phyloP scores from a whole-genome alignment of 768 basidiomycete species.

The Suillus subaureus region DNA sequence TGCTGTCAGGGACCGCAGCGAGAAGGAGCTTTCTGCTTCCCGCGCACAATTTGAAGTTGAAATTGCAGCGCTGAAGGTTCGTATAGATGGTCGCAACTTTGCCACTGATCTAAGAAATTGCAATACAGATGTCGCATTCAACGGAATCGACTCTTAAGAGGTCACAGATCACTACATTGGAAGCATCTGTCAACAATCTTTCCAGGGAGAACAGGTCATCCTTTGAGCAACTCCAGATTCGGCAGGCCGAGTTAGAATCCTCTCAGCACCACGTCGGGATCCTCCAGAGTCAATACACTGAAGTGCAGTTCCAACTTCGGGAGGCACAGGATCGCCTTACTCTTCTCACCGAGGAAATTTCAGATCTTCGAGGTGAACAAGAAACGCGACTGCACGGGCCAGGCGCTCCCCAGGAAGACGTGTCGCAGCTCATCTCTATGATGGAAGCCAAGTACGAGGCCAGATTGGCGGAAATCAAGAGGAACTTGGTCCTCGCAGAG shows the following conservation, averaged over 20 bases:
- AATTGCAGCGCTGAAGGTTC: conserved; percentile 71
- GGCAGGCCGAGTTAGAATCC: conserved; percentile 90
- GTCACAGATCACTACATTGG: conserved; percentile 67
- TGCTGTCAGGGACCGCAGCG: conserved; percentile 61
- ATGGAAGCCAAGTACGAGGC: conserved; percentile 78
- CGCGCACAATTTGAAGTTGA: conserved; percentile 81
- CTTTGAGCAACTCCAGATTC: conserved; percentile 85
- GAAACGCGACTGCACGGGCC: conserved; percentile 46
- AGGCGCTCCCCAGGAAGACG: conserved; percentile 57
- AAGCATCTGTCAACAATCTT: conserved; percentile 68
- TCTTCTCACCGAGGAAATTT: conserved; percentile 71
- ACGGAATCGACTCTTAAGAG: conserved; percentile 66
- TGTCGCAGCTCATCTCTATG: conserved; percentile 72
- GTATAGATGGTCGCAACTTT: conserved; percentile 11
- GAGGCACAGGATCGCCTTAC: conserved; percentile 75
- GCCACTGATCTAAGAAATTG: conserved; percentile 11
- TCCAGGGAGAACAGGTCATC: conserved; percentile 74
- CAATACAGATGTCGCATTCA: conserved; percentile 59
- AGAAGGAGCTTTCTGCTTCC: conserved; percentile 68
- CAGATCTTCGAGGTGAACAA: conserved; percentile 63
- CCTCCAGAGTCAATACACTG: conserved; percentile 76
- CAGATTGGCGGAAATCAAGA: conserved; percentile 70
- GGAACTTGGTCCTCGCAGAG: conserved; percentile 65
- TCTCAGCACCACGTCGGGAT: conserved; percentile 74
- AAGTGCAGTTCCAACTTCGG: conserved; percentile 84